Conservation (phyloP, 768 basidiomycete genomes). For the Phaeotremella skinneri region DNA sequence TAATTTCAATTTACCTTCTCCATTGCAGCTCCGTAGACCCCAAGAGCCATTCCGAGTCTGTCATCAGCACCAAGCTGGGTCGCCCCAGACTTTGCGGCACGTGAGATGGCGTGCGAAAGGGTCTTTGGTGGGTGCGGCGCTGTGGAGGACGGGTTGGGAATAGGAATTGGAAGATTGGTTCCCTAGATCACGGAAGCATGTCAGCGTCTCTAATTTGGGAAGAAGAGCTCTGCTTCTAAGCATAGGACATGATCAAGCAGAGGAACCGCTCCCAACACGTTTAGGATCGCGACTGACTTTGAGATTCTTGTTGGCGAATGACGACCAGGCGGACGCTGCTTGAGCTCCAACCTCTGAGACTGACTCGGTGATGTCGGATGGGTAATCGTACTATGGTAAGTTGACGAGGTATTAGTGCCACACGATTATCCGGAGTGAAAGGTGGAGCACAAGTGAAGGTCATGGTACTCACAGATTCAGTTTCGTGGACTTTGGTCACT, state of each 20-base stretch:
- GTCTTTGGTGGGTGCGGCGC: constrained; percentile 81
- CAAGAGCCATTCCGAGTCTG: constrained; percentile 72
- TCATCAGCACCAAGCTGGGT: constrained; percentile 58
- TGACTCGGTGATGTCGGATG: constrained; percentile 64
- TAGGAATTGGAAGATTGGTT: constrained; percentile 75
- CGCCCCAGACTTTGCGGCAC: constrained; percentile 67
- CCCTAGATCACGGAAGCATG: constrained; percentile 52
- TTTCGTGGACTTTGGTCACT: constrained; percentile 83
- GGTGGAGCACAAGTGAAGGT: neutral
- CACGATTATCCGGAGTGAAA: neutral
- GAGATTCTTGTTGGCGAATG: constrained; percentile 52
- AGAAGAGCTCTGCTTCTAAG: neutral
- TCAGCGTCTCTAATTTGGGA: neutral
- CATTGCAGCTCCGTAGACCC: constrained; percentile 75
- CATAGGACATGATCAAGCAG: neutral
- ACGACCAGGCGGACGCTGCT: constrained; percentile 45
- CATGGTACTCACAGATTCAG: constrained; percentile 59
- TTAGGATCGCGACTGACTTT: constrained; percentile 35
- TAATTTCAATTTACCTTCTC: constrained; percentile 61
- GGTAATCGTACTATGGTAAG: constrained; percentile 55
- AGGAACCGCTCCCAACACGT: neutral
- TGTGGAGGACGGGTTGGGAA: constrained; percentile 58
- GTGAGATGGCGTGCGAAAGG: constrained; percentile 86
- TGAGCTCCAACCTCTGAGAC: constrained; percentile 43
- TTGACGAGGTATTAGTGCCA: neutral